Conservation (phyloP, 2,329 filamentous ascomycete species). For the Colletotrichum falcatum region DNA sequence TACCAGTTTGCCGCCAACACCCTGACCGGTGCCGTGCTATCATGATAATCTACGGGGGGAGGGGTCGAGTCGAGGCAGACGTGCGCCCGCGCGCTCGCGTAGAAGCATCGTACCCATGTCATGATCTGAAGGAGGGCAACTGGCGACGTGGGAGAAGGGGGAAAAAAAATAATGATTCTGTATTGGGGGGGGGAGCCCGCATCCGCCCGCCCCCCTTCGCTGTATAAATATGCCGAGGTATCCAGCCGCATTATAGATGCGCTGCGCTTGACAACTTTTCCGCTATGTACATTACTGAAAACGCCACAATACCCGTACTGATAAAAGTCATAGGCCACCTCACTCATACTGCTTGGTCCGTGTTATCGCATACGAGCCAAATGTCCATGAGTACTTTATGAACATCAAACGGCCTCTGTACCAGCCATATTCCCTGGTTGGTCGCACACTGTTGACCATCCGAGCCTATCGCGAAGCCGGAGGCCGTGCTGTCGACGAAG, state of each 20-base stretch:
- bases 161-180: conserved; percentile 1
- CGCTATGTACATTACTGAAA: conserved; percentile 40
- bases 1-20: conserved; percentile 91
- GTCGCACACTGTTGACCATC: conserved; percentile 4
- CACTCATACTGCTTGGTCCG: background rate
- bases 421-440: conserved; percentile 8
- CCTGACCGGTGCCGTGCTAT: conserved; percentile 59
- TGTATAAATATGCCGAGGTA: conserved; percentile 32
- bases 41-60: background rate
- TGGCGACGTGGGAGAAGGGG: background rate
- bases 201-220: conserved; percentile 3
- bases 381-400: conserved; percentile 9
- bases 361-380: background rate
- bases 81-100: background rate
- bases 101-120: background rate
- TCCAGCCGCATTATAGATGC: background rate
- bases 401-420: background rate
- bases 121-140: background rate
- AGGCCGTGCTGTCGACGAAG: background rate
- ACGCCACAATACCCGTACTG: conserved; percentile 38
- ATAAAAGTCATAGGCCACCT: conserved; percentile 24
- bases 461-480: conserved; percentile 15
- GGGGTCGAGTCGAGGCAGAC: background rate
- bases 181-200: conserved; percentile 15
- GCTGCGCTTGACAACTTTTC: conserved; percentile 35